Evolutionary conservation across 176 grass and related monocot species (phyloP), one percentile per base, ranked within the genome.

Genomic region (Carex pumila): DNA sequence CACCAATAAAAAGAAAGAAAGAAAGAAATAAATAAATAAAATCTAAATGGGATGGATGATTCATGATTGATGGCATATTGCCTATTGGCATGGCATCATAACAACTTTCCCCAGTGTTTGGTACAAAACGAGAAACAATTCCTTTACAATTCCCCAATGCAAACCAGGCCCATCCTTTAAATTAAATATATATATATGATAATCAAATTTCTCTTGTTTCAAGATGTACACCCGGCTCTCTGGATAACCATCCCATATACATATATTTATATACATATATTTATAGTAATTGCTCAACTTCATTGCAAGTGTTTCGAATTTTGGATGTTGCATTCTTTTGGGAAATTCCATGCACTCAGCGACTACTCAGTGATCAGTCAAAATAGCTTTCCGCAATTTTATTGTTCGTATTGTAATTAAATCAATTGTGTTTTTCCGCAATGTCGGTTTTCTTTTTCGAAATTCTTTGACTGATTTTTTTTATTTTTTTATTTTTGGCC

Each of bases 41-140:
- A 62, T 65, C 50, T 21, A 65, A 53, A 34, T 21, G 45, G n/a
- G 45, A 72, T 58, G 62, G 34, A 36, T 36, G 25, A 25, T 25
- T 25, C 25, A 25, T 25, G 25, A 25, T 25, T 25, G 25, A 25
- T 25, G 25, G 25, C 25, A 25, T 25, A 25, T 25, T 25, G n/a
- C n/a, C n/a, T n/a, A n/a, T n/a, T n/a, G n/a, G n/a, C n/a, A 71
- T 60, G 67, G 39, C 7, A 88, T 81, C 30, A 82, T 93, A 89
- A 90, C 88, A 89, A 87, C 89, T 87, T 87, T 87, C 21, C 19
- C 25, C 86, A n/a, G n/a, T 90, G 83, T 88, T 75, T n/a, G n/a
- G 12, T 55, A 54, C 17, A n/a, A 77, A 56, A 77, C 72, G 22
- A 77, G 72, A 21, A 29, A 77, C 71, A 43, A 19, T 49, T 49